A percentile compares a stretch with the other conserved stretches of the same genome.
phyloP scores from a whole-genome alignment of 768 basidiomycete species.

The Pluteus cervinus region DNA sequence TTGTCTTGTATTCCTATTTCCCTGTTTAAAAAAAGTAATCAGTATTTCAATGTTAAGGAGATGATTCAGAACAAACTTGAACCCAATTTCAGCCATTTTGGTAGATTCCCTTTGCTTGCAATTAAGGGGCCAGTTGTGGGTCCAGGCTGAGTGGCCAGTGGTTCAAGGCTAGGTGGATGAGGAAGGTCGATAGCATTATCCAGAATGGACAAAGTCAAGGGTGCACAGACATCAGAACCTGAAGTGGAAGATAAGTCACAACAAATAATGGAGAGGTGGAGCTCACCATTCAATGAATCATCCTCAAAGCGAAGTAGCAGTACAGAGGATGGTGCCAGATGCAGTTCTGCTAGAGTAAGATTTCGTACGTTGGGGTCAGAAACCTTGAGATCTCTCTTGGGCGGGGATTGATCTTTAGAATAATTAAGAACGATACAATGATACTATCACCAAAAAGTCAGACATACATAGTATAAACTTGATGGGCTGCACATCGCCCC shows the following conservation, averaged over 20 bases:
- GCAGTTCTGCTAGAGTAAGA: constrained; percentile 59
- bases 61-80: constrained; percentile 37
- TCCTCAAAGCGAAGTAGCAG: constrained; percentile 74
- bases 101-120: constrained; percentile 49
- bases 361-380: constrained; percentile 72
- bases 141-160: constrained; percentile 7
- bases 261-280: background rate
- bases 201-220: constrained; percentile 52
- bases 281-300: constrained; percentile 60
- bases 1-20: constrained; percentile 1
- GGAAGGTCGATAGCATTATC: constrained; percentile 65
- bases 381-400: constrained; percentile 77
- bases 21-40: constrained; percentile 1
- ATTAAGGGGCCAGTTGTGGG: constrained; percentile 1
- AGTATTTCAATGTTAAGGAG: background rate
- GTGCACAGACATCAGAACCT: constrained; percentile 58
- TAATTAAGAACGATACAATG: background rate
- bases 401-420: constrained; percentile 70
- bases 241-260: constrained; percentile 2
- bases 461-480: constrained; percentile 82
- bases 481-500: constrained; percentile 69
- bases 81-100: constrained; percentile 76
- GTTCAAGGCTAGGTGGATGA: constrained; percentile 33
- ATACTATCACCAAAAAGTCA: background rate
- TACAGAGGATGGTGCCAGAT: constrained; percentile 75